A percentile compares a stretch with the other conserved stretches of the same genome.
Evolutionary conservation across 2,329 filamentous ascomycete species (phyloP).

Genomic region (Fusarium sp.): DNA sequence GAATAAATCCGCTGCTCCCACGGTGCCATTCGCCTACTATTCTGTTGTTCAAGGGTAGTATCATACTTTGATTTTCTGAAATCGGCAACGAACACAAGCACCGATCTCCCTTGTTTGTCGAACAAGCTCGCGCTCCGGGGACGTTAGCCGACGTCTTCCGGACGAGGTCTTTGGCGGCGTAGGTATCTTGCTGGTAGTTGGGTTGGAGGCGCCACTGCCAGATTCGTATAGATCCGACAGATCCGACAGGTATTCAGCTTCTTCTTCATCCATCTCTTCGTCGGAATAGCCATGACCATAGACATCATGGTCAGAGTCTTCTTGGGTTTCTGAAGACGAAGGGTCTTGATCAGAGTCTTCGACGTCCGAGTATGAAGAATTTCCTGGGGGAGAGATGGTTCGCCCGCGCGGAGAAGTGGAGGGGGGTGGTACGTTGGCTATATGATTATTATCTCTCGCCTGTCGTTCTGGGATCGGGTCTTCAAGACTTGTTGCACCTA

Average conservation of each 20-base stretch:
- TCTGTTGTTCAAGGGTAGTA: neutral
- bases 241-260: neutral
- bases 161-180: neutral
- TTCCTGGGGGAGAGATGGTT: neutral
- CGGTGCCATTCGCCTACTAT: neutral
- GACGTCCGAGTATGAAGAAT: neutral
- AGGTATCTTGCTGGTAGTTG: neutral
- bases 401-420: neutral
- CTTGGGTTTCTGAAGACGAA: neutral
- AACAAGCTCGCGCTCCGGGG: neutral
- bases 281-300: neutral
- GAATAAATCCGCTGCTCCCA: neutral
- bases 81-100: slow-evolving; percentile 39
- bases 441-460: neutral
- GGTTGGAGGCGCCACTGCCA: neutral
- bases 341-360: neutral
- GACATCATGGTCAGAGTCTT: neutral
- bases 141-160: slow-evolving; percentile 2
- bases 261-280: slow-evolving; percentile 2
- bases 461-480: neutral
- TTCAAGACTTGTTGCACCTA: neutral
- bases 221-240: neutral
- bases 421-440: neutral
- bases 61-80: slow-evolving; percentile 40
- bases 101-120: slow-evolving; percentile 5